phyloP scores from a whole-genome alignment of 2,329 filamentous ascomycete genomes.

The Juglanconis juglandina region DNA sequence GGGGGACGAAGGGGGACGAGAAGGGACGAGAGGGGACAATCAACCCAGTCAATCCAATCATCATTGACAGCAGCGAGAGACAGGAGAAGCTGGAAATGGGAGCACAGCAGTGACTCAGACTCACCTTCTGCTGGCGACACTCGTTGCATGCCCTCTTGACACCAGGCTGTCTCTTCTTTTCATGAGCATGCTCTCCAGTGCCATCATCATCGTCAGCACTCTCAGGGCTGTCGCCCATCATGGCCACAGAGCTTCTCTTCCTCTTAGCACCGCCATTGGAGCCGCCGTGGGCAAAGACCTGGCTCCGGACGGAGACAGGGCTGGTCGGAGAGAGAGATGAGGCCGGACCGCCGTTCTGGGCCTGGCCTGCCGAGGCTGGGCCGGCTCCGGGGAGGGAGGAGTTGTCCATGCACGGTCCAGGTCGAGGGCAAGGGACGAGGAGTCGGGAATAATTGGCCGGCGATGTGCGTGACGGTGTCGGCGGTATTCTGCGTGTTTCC shows the following conservation, averaged over 20 bases:
- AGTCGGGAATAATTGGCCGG: slow-evolving; percentile 2
- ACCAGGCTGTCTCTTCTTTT: slow-evolving; percentile 63
- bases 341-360: slow-evolving; percentile 12
- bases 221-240: slow-evolving; percentile 55
- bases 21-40: neutral
- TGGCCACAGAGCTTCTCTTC: slow-evolving; percentile 52
- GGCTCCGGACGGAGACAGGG: slow-evolving; percentile 48
- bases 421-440: neutral
- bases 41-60: neutral
- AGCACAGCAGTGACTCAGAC: slow-evolving; percentile 26
- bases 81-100: neutral
- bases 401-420: slow-evolving; percentile 31
- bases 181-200: slow-evolving; percentile 40
- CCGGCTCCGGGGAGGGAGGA: slow-evolving; percentile 31
- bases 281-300: slow-evolving; percentile 27
- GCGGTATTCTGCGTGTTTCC: too few species aligned
- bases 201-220: slow-evolving; percentile 60
- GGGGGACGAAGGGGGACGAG: neutral
- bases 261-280: slow-evolving; percentile 50
- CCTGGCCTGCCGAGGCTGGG: slow-evolving; percentile 23
- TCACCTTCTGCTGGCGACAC: slow-evolving; percentile 81
- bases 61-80: neutral
- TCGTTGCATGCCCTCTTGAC: slow-evolving; percentile 82
- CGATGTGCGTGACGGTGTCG: too few species aligned
- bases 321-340: slow-evolving; percentile 48